Percentiles rank a stretch among this genome's conserved stretches.
Evolutionary conservation across 176 grass and related monocot genomes (phyloP).

Genomic region (Eragrostis curvula): DNA sequence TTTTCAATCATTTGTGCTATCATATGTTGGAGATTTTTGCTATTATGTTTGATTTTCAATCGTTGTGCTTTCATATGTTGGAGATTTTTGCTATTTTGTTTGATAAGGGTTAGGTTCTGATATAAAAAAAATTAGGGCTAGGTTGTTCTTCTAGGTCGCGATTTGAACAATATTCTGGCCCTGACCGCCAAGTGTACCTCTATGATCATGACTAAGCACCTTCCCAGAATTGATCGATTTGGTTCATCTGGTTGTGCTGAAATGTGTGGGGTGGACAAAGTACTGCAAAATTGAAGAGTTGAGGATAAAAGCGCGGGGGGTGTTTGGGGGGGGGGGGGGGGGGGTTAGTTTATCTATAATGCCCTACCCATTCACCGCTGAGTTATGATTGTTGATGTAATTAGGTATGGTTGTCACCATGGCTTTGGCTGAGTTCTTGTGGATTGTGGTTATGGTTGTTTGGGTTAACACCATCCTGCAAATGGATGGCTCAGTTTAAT

Average conservation of each 20-base stretch:
- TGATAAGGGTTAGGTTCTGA: no score
- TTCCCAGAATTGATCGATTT: background rate
- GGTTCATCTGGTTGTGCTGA: background rate
- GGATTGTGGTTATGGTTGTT: background rate
- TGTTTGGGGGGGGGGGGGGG: no score
- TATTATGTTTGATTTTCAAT: no score
- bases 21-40: no score
- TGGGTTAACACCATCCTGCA: background rate
- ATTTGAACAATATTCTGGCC: background rate
- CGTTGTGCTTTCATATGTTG: no score
- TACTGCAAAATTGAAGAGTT: background rate
- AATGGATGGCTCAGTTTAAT: conserved; percentile 21
- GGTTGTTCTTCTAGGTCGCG: background rate
- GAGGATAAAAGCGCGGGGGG: no score
- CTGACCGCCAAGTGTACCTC: background rate
- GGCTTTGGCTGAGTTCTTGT: background rate
- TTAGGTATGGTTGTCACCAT: background rate
- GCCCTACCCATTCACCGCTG: background rate
- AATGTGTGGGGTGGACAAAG: background rate
- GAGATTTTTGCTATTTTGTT: no score
- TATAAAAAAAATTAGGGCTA: background rate
- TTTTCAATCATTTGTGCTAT: background rate
- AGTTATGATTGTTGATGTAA: conserved; percentile 2
- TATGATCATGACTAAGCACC: background rate
- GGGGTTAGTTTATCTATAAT: background rate